Evolutionary conservation across 306 rosid genomes (phyloP).

Genomic region (Lotus japonicus): DNA sequence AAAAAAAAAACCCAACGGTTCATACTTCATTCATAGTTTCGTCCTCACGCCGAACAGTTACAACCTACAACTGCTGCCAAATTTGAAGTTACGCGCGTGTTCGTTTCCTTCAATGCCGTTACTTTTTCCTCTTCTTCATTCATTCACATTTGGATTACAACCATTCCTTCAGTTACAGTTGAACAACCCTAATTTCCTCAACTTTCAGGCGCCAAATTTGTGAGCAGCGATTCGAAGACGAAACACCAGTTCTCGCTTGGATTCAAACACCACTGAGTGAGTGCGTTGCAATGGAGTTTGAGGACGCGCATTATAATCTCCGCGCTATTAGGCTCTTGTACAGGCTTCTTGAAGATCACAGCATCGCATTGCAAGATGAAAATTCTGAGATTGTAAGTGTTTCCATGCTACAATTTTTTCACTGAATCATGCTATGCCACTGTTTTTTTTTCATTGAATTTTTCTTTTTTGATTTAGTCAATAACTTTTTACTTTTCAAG

Average conservation of each 20-base stretch:
- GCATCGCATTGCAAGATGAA: not conserved
- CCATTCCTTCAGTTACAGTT: not conserved
- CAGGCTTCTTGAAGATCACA: conserved; percentile 36
- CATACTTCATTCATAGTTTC: no score
- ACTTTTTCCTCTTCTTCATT: not conserved
- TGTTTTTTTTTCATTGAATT: not conserved
- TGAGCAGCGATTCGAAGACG: not conserved
- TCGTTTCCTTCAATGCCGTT: not conserved
- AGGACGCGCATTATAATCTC: conserved; percentile 38
- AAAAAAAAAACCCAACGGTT: no score
- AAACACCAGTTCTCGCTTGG: not conserved
- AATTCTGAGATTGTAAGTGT: conserved; percentile 27
- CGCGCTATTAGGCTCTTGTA: conserved; percentile 44
- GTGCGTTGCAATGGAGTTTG: conserved; percentile 28
- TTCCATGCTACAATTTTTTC: not conserved
- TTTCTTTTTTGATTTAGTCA: no score
- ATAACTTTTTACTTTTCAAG: not conserved
- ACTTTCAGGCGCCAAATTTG: not conserved
- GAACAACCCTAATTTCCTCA: not conserved
- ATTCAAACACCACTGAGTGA: not conserved
- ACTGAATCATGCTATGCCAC: not conserved
- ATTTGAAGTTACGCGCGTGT: not conserved
- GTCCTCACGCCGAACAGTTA: not conserved
- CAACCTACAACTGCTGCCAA: not conserved
- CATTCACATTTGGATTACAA: not conserved